These are phyloP conservation scores for Ascosphaera apis DNA, from an alignment of 2,329 filamentous ascomycete species.

Conservation along the genomic window DNA sequence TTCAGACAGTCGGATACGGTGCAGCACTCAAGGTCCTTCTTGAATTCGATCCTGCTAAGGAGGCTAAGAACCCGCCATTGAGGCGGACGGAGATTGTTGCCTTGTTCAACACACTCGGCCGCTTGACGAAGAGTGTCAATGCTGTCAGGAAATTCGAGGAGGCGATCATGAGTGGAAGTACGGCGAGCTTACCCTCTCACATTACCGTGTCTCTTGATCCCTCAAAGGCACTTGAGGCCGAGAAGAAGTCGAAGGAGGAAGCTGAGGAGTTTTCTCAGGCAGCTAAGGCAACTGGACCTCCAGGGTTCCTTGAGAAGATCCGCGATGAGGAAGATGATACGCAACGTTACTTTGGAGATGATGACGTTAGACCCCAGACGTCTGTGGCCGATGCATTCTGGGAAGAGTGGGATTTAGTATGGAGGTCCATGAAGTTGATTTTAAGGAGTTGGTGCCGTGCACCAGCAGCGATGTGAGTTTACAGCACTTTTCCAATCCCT, in stretches of 20 bases:
- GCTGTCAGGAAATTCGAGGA: constrained; percentile 50
- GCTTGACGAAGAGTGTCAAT: constrained; percentile 58
- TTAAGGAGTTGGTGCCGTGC: constrained; percentile 38
- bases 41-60: constrained; percentile 52
- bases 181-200: constrained; percentile 8
- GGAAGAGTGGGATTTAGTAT: constrained; percentile 41
- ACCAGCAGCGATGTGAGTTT: constrained; percentile 33
- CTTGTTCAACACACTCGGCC: constrained; percentile 78
- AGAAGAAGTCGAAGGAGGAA: constrained; percentile 3
- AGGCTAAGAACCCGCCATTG: constrained; percentile 42
- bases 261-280: not conserved
- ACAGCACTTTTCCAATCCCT: not conserved
- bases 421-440: constrained; percentile 40
- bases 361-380: constrained; percentile 8
- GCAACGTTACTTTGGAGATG: constrained; percentile 13
- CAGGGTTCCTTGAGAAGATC: not conserved
- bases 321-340: constrained; percentile 14
- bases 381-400: constrained; percentile 29
- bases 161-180: constrained; percentile 17
- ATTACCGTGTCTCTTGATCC: constrained; percentile 10
- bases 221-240: constrained; percentile 3
- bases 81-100: constrained; percentile 83
- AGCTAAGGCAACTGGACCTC: not conserved
- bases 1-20: constrained; percentile 87
- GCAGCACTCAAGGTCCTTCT: constrained; percentile 90